Percentiles rank a stretch among this genome's conserved stretches.
Conservation (phyloP, 192 early-diverging fungal genomes). For the Rhizoclosmatium sp. region DNA sequence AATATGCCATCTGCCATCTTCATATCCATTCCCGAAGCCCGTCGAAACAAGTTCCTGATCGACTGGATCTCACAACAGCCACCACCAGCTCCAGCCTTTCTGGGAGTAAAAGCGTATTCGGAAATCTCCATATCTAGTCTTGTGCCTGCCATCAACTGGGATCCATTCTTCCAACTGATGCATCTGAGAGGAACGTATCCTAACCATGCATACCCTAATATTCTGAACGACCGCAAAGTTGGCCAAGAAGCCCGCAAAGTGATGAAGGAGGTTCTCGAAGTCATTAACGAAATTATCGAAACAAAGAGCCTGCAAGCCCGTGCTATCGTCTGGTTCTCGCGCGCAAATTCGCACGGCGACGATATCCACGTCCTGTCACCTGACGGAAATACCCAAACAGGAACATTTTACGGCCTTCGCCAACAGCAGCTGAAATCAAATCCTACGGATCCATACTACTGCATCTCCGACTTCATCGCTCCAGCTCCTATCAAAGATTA, state of each 20-base stretch:
- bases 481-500: slow-evolving; percentile 82
- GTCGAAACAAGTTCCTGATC: slow-evolving; percentile 67
- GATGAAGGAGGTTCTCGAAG: slow-evolving; percentile 80
- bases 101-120: slow-evolving; percentile 78
- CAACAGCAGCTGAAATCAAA: slow-evolving; percentile 81
- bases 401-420: slow-evolving; percentile 84
- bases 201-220: slow-evolving; percentile 94
- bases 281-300: slow-evolving; percentile 80
- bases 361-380: slow-evolving; percentile 81
- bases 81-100: slow-evolving; percentile 79
- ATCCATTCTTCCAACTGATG: slow-evolving; percentile 98
- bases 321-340: slow-evolving; percentile 86
- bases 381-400: slow-evolving; percentile 30
- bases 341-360: slow-evolving; percentile 87
- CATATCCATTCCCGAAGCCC: slow-evolving; percentile 74
- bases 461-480: slow-evolving; percentile 90
- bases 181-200: slow-evolving; percentile 94
- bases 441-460: slow-evolving; percentile 77
- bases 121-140: slow-evolving; percentile 77
- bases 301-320: slow-evolving; percentile 74
- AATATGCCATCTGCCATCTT: slow-evolving; percentile 65
- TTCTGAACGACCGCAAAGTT: slow-evolving; percentile 93
- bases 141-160: slow-evolving; percentile 90
- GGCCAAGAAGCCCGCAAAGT: slow-evolving; percentile 85
- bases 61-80: slow-evolving; percentile 71